Conservation (phyloP, 768 basidiomycete genomes). For the Collybia sp. region DNA sequence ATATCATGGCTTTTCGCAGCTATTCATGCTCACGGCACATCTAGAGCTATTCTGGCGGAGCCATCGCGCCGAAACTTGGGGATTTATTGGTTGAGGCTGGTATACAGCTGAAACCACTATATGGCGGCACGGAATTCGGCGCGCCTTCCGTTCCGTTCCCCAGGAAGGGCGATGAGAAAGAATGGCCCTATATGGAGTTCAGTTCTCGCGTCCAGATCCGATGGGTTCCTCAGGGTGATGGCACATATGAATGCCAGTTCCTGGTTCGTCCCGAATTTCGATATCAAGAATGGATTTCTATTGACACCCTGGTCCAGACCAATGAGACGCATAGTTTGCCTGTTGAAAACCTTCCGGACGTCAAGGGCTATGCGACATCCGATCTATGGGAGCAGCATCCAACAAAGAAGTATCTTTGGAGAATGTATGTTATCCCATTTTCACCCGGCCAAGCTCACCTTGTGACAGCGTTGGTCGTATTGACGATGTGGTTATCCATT, state of each 20-base stretch:
- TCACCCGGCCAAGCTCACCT: background rate
- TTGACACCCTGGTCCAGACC: conserved; percentile 11
- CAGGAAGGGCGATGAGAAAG: conserved; percentile 12
- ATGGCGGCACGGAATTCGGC: conserved; percentile 27
- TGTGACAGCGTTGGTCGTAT: conserved; percentile 30
- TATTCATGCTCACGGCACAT: background rate
- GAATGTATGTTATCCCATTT: conserved; percentile 17
- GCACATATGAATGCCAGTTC: conserved; percentile 31
- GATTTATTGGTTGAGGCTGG: conserved; percentile 22
- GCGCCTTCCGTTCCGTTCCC: conserved; percentile 9
- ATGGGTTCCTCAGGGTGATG: conserved; percentile 32
- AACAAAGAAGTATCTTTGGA: conserved; percentile 28
- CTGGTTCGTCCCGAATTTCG: conserved; percentile 19
- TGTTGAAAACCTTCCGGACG: conserved; percentile 27
- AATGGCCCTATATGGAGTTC: conserved; percentile 30
- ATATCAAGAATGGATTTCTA: background rate
- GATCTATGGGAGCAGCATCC: conserved; percentile 34
- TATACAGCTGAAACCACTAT: conserved; percentile 15
- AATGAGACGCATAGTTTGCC: conserved; percentile 19
- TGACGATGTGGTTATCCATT: conserved; percentile 32
- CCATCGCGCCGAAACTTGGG: conserved; percentile 25
- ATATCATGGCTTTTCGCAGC: background rate
- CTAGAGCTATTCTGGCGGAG: conserved; percentile 25
- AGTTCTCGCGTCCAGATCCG: conserved; percentile 15
- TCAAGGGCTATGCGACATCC: conserved; percentile 31